Percentiles rank a stretch among this genome's conserved stretches.
Evolutionary conservation across 805 yeast species (phyloP).

Genomic region (Suhomyces prunicola): DNA sequence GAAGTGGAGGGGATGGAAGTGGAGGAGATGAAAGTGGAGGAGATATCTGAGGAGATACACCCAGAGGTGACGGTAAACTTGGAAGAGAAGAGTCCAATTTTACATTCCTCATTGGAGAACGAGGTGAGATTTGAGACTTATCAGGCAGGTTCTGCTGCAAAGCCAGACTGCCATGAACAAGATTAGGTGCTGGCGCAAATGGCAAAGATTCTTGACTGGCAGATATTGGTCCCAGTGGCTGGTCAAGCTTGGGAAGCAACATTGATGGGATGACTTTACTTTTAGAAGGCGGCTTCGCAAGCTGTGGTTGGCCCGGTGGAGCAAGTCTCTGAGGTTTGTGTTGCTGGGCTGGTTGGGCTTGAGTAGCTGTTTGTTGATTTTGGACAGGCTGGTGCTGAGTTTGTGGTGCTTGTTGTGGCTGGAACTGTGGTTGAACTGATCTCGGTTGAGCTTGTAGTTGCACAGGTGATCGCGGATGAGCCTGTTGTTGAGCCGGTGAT

Average conservation of each 20-base stretch:
- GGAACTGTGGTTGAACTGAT: neutral
- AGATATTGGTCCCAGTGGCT: conserved; percentile 1
- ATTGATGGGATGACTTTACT: neutral
- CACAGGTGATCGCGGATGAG: neutral
- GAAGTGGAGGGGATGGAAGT: neutral
- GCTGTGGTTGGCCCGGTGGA: neutral
- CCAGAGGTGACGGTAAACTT: neutral
- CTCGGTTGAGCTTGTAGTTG: neutral
- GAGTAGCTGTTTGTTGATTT: neutral
- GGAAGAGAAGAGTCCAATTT: conserved; percentile 1
- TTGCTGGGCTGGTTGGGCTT: neutral
- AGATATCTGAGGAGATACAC: neutral
- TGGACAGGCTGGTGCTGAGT: neutral
- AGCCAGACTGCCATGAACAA: neutral
- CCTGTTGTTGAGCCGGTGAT: neutral
- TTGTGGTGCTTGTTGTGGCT: neutral
- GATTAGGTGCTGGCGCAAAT: neutral
- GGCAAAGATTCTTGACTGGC: conserved; percentile 1
- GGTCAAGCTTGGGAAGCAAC: neutral
- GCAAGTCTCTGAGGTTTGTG: conserved; percentile 1
- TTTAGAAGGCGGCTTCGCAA: neutral
- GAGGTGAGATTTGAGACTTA: neutral
- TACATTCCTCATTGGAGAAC: neutral
- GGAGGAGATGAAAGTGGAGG: neutral
- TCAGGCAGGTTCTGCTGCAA: neutral